Evolutionary conservation across 768 basidiomycete genomes (phyloP).

Genomic region (Boletus patriciae): DNA sequence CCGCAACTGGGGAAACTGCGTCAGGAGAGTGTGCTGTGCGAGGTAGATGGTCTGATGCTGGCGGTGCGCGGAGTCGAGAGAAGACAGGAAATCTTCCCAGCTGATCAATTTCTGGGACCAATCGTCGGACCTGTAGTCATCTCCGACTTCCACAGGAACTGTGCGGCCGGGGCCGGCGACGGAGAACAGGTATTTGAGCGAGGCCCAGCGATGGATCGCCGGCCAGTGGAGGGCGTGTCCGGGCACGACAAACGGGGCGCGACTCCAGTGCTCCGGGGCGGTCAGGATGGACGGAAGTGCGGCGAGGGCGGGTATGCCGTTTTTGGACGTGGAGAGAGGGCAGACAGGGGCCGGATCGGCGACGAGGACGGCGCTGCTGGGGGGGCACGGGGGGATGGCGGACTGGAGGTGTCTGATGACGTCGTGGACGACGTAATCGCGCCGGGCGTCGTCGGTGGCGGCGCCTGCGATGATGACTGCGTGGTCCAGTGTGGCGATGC

Average conservation of each 20-base stretch:
- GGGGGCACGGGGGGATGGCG: constrained; percentile 4
- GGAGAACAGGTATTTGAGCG: constrained; percentile 62
- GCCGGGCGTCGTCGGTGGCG: constrained; percentile 57
- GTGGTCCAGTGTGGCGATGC: constrained; percentile 67
- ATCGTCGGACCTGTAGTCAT: constrained; percentile 72
- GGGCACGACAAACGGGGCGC: constrained; percentile 71
- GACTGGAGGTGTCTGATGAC: constrained; percentile 64
- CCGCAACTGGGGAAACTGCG: constrained; percentile 77
- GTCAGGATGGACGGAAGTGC: constrained; percentile 56
- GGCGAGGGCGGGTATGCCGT: constrained; percentile 41
- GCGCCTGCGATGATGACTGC: constrained; percentile 81
- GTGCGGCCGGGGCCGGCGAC: constrained; percentile 78
- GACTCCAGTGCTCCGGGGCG: constrained; percentile 47
- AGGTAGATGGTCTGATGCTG: constrained; percentile 60
- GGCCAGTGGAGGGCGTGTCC: constrained; percentile 72
- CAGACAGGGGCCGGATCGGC: background rate
- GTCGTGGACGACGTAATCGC: constrained; percentile 55
- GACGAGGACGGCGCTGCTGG: constrained; percentile 9
- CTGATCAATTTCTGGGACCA: constrained; percentile 82
- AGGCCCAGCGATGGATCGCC: constrained; percentile 74
- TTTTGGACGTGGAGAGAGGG: constrained; percentile 12
- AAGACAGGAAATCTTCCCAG: constrained; percentile 74
- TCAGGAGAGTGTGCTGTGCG: constrained; percentile 85
- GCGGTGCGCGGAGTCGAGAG: constrained; percentile 29
- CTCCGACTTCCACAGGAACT: constrained; percentile 89